Evolutionary conservation across 345 rosid genomes (phyloP).

Genomic region (Hypericum androsaemum): DNA sequence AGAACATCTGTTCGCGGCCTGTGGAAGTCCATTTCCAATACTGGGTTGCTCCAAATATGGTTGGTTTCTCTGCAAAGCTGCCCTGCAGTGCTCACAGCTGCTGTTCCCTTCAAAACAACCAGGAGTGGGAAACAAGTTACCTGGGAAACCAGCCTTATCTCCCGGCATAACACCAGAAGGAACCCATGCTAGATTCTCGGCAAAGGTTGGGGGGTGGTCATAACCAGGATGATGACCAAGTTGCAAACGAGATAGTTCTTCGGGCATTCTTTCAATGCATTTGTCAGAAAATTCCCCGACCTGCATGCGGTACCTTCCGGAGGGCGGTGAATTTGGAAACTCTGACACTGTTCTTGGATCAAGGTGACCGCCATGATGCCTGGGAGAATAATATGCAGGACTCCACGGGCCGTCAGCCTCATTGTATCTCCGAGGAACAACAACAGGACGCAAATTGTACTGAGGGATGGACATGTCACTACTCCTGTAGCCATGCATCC

Average conservation of each 20-base stretch:
- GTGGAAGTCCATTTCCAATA: constrained; percentile 47
- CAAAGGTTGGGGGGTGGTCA: constrained; percentile 48
- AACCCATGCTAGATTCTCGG: constrained; percentile 66
- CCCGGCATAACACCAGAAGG: constrained; percentile 49
- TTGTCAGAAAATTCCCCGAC: constrained; percentile 57
- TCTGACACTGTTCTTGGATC: constrained; percentile 58
- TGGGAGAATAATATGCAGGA: constrained; percentile 72
- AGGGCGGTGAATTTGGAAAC: constrained; percentile 72
- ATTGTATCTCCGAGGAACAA: constrained; percentile 55
- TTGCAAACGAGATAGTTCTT: constrained; percentile 59
- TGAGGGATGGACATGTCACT: constrained; percentile 46
- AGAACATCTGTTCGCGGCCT: constrained; percentile 31
- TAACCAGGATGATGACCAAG: constrained; percentile 39
- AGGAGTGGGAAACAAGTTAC: constrained; percentile 51
- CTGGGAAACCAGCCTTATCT: constrained; percentile 70
- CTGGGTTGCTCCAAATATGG: constrained; percentile 50
- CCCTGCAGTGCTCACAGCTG: constrained; percentile 55
- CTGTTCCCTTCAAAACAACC: constrained; percentile 54
- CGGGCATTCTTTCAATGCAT: constrained; percentile 54
- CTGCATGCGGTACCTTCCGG: constrained; percentile 53
- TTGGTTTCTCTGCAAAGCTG: constrained; percentile 48
- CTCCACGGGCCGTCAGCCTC: constrained; percentile 73
- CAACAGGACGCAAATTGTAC: constrained; percentile 43
- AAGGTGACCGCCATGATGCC: constrained; percentile 57
- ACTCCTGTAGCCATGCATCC: constrained; percentile 45